Conservation (phyloP, 2,329 filamentous ascomycete genomes). For the Trichoderma afroharzianum region DNA sequence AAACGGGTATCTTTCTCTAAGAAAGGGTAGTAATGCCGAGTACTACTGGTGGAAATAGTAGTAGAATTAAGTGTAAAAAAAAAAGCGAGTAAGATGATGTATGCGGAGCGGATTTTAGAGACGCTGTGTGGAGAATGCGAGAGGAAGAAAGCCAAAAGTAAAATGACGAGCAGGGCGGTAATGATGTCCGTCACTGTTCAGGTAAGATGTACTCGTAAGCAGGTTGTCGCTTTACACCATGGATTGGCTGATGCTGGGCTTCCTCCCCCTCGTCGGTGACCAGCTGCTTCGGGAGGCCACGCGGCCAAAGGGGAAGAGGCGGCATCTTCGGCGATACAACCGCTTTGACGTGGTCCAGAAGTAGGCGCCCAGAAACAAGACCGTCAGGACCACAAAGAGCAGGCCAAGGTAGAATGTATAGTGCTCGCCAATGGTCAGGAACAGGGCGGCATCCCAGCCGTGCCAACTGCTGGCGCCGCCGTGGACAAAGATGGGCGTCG, state of each 20-base stretch:
- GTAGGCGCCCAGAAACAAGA: constrained; percentile 7
- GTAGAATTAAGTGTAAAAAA: neutral
- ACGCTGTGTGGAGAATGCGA: neutral
- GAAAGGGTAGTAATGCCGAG: neutral
- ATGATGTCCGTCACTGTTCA: neutral
- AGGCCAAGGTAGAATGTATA: constrained; percentile 18
- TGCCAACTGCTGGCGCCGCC: constrained; percentile 27
- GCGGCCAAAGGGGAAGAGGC: constrained; percentile 12
- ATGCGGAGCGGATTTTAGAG: neutral
- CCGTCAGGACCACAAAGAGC: constrained; percentile 10
- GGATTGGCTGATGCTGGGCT: constrained; percentile 16
- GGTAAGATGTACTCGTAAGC: neutral
- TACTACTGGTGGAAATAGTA: constrained; percentile 1
- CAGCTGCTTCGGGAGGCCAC: constrained; percentile 12
- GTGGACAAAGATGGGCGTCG: constrained; percentile 25
- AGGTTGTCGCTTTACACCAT: neutral
- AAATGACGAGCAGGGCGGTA: neutral
- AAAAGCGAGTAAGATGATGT: neutral
- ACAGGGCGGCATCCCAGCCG: constrained; percentile 24
- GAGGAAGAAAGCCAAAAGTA: neutral
- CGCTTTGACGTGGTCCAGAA: constrained; percentile 8
- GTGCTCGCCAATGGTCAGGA: constrained; percentile 23
- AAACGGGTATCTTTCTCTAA: constrained; percentile 3
- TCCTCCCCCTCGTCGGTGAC: constrained; percentile 14
- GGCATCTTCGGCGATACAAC: constrained; percentile 12